These are phyloP conservation scores for Neoboletus subvelutipes DNA, from an alignment of 768 basidiomycete genomes.

Conservation along the genomic window DNA sequence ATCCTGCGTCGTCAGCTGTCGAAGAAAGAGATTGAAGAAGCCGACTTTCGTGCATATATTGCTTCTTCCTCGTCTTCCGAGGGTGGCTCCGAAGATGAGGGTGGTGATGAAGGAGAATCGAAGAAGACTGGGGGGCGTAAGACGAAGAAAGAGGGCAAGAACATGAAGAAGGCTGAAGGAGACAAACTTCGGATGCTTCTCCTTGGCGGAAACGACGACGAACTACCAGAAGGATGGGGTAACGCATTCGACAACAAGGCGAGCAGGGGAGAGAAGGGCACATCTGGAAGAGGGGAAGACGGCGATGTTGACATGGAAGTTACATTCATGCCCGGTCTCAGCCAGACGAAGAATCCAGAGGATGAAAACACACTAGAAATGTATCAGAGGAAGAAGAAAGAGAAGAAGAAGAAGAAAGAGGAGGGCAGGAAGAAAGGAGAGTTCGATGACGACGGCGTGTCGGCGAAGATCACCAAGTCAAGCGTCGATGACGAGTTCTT, in stretches of 20 bases:
- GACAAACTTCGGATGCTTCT: slow-evolving; percentile 76
- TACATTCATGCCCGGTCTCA: slow-evolving; percentile 88
- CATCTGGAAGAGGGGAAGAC: slow-evolving; percentile 24
- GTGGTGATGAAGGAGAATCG: not conserved
- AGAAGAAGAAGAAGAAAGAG: slow-evolving; percentile 83
- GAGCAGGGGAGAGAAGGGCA: not conserved
- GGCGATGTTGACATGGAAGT: slow-evolving; percentile 86
- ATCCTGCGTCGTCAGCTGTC: slow-evolving; percentile 78
- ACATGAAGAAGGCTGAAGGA: slow-evolving; percentile 47
- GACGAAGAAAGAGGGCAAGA: slow-evolving; percentile 19
- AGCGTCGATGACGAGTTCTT: slow-evolving; percentile 75
- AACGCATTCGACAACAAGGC: slow-evolving; percentile 33
- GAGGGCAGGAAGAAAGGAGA: slow-evolving; percentile 47
- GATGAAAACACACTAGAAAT: slow-evolving; percentile 88
- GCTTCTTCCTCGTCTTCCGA: slow-evolving; percentile 72
- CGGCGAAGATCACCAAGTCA: slow-evolving; percentile 9
- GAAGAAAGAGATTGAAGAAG: slow-evolving; percentile 85
- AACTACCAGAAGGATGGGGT: slow-evolving; percentile 85
- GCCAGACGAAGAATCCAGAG: slow-evolving; percentile 47
- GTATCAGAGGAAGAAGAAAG: slow-evolving; percentile 87
- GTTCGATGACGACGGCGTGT: slow-evolving; percentile 21
- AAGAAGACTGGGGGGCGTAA: slow-evolving; percentile 3
- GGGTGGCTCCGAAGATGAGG: slow-evolving; percentile 41
- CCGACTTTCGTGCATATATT: slow-evolving; percentile 81
- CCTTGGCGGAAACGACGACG: slow-evolving; percentile 62